These are phyloP conservation scores for Bocquillonia castaneifolia DNA, from an alignment of 441 rosid genomes.

Conservation along the genomic window DNA sequence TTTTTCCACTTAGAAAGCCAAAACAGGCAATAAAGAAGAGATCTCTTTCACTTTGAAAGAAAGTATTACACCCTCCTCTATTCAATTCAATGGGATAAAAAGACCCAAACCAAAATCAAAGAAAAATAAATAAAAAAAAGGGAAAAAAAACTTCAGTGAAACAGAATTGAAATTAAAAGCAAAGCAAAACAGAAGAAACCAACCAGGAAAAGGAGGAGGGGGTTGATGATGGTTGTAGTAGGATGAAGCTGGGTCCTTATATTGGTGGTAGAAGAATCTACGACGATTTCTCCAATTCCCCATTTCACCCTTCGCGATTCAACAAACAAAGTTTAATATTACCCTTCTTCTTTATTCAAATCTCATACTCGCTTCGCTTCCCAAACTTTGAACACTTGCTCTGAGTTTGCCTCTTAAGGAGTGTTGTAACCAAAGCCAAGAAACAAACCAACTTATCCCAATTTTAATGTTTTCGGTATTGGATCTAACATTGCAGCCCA, in stretches of 20 bases:
- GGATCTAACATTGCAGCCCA: no score
- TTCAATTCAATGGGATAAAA: neutral
- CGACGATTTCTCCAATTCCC: constrained; percentile 54
- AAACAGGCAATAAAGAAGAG: neutral
- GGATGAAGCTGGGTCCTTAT: constrained; percentile 26
- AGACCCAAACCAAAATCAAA: neutral
- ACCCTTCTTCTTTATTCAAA: neutral
- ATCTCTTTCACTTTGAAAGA: neutral
- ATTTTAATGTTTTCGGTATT: no score
- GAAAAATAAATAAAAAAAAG: neutral
- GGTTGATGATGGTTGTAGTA: constrained; percentile 24
- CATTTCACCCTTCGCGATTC: constrained; percentile 25
- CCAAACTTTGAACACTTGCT: no score
- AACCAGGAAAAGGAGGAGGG: constrained; percentile 26
- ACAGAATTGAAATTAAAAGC: no score
- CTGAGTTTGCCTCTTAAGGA: no score
- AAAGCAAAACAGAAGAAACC: neutral
- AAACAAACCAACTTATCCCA: neutral
- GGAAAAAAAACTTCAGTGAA: neutral
- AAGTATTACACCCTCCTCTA: neutral
- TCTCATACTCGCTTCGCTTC: no score
- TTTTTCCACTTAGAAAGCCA: no score
- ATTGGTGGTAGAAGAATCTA: constrained; percentile 32
- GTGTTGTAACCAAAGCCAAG: no score
- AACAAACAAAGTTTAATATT: no score